Evolutionary conservation across 1,284 basidiomycete species (phyloP).

Genomic region (Quambalaria eucalypti): DNA sequence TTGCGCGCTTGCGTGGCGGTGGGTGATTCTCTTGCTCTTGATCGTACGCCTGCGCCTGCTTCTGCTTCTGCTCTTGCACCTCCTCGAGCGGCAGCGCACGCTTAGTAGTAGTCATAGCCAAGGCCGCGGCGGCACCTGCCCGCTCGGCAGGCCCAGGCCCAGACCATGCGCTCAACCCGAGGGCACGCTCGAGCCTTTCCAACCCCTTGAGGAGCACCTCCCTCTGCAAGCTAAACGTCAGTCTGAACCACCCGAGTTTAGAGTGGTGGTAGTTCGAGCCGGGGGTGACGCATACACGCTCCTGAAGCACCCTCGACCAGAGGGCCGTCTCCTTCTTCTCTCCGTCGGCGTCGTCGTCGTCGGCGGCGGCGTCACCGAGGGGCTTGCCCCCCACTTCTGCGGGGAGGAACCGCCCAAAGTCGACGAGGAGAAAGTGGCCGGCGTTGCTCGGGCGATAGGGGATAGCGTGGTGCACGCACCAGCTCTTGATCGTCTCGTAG

Average conservation of each 20-base stretch:
- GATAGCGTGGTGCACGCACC: conserved; percentile 9
- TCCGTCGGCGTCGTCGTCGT: too few species aligned
- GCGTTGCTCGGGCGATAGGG: conserved; percentile 11
- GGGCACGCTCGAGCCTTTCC: conserved; percentile 3
- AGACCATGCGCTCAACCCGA: conserved; percentile 2
- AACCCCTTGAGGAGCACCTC: conserved; percentile 4
- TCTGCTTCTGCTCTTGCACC: too few species aligned
- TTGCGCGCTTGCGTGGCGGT: too few species aligned
- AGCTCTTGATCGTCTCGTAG: conserved; percentile 9
- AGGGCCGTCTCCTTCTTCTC: conserved; percentile 11
- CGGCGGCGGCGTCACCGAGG: background rate
- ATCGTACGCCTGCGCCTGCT: too few species aligned
- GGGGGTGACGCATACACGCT: conserved; percentile 3
- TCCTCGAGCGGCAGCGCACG: too few species aligned
- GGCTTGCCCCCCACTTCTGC: conserved; percentile 49
- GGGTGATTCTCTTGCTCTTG: too few species aligned
- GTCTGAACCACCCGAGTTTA: conserved; percentile 4
- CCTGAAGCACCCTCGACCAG: conserved; percentile 6
- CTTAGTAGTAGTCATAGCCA: too few species aligned
- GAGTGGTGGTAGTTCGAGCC: conserved; percentile 12
- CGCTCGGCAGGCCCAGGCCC: too few species aligned
- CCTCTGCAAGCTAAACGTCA: conserved; percentile 6
- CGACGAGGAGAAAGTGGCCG: conserved; percentile 58
- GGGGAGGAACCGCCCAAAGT: conserved; percentile 72
- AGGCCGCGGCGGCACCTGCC: too few species aligned